Percentiles rank a stretch among this genome's conserved stretches.
Evolutionary conservation across 148 eudicot genomes (phyloP).

Genomic region (Cornus kousa): DNA sequence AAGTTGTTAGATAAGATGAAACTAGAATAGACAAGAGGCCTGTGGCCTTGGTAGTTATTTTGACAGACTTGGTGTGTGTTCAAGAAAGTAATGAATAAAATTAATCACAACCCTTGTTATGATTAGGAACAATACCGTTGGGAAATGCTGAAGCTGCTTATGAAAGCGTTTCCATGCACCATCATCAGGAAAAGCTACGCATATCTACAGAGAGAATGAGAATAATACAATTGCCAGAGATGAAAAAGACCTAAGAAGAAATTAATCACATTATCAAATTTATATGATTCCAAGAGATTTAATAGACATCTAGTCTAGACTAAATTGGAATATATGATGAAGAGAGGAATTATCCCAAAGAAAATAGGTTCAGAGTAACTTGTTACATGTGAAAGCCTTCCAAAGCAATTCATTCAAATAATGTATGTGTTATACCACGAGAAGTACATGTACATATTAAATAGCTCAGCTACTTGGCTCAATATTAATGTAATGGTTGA

Average conservation of each 20-base stretch:
- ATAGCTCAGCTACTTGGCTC: not conserved
- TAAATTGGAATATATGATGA: too few species aligned
- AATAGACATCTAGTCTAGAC: not conserved
- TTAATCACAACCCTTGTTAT: not conserved
- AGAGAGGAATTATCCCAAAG: not conserved
- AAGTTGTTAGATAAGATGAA: too few species aligned
- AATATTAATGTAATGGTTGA: not conserved
- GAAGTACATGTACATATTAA: too few species aligned
- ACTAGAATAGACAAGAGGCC: not conserved
- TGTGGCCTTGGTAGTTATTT: not conserved
- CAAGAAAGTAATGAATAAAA: not conserved
- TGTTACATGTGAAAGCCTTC: not conserved
- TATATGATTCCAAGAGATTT: not conserved
- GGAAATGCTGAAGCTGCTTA: conserved; percentile 97
- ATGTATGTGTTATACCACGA: too few species aligned
- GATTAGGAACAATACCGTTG: conserved; percentile 51
- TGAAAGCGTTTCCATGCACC: conserved; percentile 99
- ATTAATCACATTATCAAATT: not conserved
- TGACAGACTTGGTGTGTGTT: not conserved
- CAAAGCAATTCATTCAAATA: too few species aligned
- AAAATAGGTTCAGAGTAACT: not conserved
- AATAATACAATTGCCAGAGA: conserved; percentile 6
- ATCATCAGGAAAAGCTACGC: conserved; percentile 97
- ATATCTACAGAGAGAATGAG: conserved; percentile 47
- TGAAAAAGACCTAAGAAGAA: not conserved